A percentile compares a stretch with the other conserved stretches of the same genome.
Evolutionary conservation across 2,329 filamentous ascomycete genomes (phyloP).

Genomic region (Alternaria angustiovoidea): DNA sequence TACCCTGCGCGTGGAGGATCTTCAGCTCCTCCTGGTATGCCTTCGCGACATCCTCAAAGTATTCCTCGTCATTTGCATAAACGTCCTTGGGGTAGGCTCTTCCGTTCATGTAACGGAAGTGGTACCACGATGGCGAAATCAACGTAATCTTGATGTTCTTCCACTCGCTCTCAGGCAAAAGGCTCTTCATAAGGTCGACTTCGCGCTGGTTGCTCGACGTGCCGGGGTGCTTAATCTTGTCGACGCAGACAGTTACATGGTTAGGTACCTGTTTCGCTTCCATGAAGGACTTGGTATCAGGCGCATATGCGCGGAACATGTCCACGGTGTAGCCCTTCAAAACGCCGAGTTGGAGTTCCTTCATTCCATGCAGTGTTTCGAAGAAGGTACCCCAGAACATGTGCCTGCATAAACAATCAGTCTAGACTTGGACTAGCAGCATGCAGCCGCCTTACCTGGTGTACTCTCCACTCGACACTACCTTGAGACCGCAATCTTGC

Average conservation of each 20-base stretch:
- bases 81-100: constrained; percentile 56
- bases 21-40: constrained; percentile 58
- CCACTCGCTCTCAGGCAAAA: constrained; percentile 67
- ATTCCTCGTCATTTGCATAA: constrained; percentile 57
- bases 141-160: constrained; percentile 74
- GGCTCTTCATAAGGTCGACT: constrained; percentile 66
- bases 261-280: constrained; percentile 64
- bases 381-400: constrained; percentile 68
- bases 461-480: constrained; percentile 76
- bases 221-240: constrained; percentile 66
- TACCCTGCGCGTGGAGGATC: constrained; percentile 55
- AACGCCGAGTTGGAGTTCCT: constrained; percentile 56
- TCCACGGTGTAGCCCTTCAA: constrained; percentile 58
- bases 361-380: constrained; percentile 63
- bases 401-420: constrained; percentile 43
- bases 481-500: constrained; percentile 67
- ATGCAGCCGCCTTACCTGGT: constrained; percentile 32
- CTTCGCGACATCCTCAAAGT: constrained; percentile 57
- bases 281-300: constrained; percentile 69
- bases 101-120: constrained; percentile 68
- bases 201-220: constrained; percentile 65
- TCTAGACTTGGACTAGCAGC: neutral
- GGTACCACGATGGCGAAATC: constrained; percentile 73
- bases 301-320: constrained; percentile 67
- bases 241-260: constrained; percentile 64